Conservation (phyloP, 1,284 basidiomycete genomes). For the Thecaphora thlaspeos region DNA sequence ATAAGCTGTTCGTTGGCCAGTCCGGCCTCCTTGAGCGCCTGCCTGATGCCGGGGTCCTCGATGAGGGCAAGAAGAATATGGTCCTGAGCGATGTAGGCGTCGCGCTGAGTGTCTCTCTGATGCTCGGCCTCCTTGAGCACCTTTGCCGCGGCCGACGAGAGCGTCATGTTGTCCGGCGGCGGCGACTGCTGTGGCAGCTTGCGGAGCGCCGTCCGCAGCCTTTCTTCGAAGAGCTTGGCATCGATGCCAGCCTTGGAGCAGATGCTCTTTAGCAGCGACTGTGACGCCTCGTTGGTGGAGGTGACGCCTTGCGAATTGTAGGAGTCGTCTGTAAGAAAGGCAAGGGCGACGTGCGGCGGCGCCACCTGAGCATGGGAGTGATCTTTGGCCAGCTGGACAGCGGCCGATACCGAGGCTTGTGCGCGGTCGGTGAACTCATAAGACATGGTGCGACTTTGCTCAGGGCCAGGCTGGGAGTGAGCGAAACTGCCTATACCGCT, state of each 20-base stretch:
- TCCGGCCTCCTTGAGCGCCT: slow-evolving; percentile 72
- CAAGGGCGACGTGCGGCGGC: slow-evolving; percentile 75
- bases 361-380: slow-evolving; percentile 71
- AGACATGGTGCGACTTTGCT: slow-evolving; percentile 46
- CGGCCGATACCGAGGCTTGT: slow-evolving; percentile 67
- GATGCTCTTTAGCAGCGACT: slow-evolving; percentile 72
- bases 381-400: slow-evolving; percentile 78
- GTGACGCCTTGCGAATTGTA: slow-evolving; percentile 44
- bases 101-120: slow-evolving; percentile 64
- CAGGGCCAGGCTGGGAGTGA: no score
- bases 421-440: slow-evolving; percentile 76
- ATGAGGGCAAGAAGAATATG: slow-evolving; percentile 73
- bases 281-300: slow-evolving; percentile 52
- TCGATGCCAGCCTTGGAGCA: slow-evolving; percentile 76
- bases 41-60: slow-evolving; percentile 69
- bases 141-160: slow-evolving; percentile 43
- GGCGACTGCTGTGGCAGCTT: slow-evolving; percentile 55
- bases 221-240: slow-evolving; percentile 56
- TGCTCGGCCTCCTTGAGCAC: slow-evolving; percentile 49
- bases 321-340: slow-evolving; percentile 65
- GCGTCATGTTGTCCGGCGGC: slow-evolving; percentile 48
- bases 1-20: slow-evolving; percentile 70
- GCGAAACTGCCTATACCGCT: no score
- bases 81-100: slow-evolving; percentile 90
- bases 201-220: slow-evolving; percentile 41